These are phyloP conservation scores for Spiraea crenata DNA, from an alignment of 331 rosid species.

Conservation along the genomic window DNA sequence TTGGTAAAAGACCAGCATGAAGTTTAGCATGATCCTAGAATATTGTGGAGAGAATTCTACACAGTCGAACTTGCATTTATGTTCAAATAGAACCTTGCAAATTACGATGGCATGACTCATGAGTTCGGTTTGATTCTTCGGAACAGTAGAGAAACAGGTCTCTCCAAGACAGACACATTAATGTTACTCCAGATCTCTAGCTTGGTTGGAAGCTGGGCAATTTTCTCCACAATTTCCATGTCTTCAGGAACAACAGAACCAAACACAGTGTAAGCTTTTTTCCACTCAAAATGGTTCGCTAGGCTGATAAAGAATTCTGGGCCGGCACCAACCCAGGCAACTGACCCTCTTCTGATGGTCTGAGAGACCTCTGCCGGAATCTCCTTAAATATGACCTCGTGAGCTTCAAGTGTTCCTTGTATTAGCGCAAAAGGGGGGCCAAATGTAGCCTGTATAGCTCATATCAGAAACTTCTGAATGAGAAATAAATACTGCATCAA, in stretches of 20 bases:
- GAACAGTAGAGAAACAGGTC: conserved; percentile 39
- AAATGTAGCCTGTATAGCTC: conserved; percentile 49
- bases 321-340: conserved; percentile 84
- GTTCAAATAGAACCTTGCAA: not conserved
- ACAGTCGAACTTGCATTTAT: not conserved
- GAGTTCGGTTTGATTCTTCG: conserved; percentile 23
- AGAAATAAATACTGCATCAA: conserved; percentile 16
- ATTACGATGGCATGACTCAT: not conserved
- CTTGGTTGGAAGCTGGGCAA: conserved; percentile 57
- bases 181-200: conserved; percentile 51
- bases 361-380: conserved; percentile 63
- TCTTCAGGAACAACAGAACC: conserved; percentile 68
- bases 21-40: not conserved
- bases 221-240: conserved; percentile 58
- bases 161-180: conserved; percentile 56
- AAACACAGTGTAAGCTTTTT: conserved; percentile 54
- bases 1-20: not conserved
- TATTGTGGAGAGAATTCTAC: not conserved
- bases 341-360: conserved; percentile 57
- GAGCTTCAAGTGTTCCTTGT: conserved; percentile 78
- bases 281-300: conserved; percentile 71
- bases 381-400: conserved; percentile 49
- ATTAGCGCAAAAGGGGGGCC: conserved; percentile 87
- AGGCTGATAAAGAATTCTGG: conserved; percentile 83
- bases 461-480: conserved; percentile 15